Conservation (phyloP, 2,329 filamentous ascomycete genomes). For the Ophiostoma tasmaniense region DNA sequence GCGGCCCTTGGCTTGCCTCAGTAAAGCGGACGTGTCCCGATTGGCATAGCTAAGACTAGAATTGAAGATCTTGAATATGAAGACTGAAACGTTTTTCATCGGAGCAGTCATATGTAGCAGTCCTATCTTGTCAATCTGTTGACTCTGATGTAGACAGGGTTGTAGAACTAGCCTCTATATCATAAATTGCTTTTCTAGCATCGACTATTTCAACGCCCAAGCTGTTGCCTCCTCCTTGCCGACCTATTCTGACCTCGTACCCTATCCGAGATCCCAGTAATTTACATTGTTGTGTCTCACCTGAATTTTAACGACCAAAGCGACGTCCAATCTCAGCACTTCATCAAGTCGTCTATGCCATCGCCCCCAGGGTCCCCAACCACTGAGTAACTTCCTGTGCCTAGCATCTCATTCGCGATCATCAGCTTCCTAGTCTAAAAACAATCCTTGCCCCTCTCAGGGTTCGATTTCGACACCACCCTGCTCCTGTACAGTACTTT, state of each 20-base stretch:
- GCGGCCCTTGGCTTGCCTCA: not conserved
- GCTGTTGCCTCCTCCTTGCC: not conserved
- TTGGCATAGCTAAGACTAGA: not conserved
- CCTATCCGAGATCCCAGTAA: not conserved
- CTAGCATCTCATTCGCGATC: not conserved
- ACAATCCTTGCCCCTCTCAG: not conserved
- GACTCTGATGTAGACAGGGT: too few species aligned
- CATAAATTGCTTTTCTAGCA: too few species aligned
- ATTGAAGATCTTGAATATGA: not conserved
- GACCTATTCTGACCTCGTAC: not conserved
- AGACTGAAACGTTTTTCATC: not conserved
- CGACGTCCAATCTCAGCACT: not conserved
- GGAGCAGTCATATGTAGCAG: too few species aligned
- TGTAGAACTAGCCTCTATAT: too few species aligned
- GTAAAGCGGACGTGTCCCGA: not conserved
- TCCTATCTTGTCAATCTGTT: too few species aligned
- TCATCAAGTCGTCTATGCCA: not conserved
- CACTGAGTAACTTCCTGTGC: not conserved
- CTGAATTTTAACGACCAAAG: not conserved
- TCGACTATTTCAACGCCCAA: not conserved
- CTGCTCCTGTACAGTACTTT: not conserved
- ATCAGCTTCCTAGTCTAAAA: not conserved
- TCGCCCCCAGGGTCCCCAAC: not conserved
- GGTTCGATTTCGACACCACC: not conserved
- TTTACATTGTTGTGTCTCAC: not conserved